These are phyloP conservation scores for Xylariales sp. DNA, from an alignment of 2,329 filamentous ascomycete species.

Conservation along the genomic window DNA sequence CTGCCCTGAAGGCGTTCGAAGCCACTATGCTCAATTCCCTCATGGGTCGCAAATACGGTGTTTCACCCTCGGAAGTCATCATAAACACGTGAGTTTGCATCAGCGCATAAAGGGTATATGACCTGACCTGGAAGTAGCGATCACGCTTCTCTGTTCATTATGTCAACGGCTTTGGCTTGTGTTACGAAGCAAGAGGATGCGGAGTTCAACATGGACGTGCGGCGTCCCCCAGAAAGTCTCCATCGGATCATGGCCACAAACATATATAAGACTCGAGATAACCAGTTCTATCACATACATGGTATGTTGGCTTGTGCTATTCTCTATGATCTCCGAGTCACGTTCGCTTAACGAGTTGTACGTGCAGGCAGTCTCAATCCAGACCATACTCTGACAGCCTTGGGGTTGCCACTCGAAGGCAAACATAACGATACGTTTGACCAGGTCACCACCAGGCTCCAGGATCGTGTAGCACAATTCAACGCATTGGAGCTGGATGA, in stretches of 20 bases:
- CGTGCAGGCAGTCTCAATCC: background rate
- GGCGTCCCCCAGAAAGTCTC: slow-evolving; percentile 9
- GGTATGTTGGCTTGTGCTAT: too few relatives aligned
- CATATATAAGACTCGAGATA: slow-evolving; percentile 18
- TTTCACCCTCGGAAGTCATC: slow-evolving; percentile 32
- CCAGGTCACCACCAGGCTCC: background rate
- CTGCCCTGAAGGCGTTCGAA: slow-evolving; percentile 44
- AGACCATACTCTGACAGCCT: slow-evolving; percentile 7
- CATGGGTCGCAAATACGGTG: slow-evolving; percentile 39
- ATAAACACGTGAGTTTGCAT: slow-evolving; percentile 38
- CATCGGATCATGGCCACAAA: slow-evolving; percentile 19
- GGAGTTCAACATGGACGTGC: slow-evolving; percentile 9
- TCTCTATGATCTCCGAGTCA: too few relatives aligned
- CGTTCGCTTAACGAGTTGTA: too few relatives aligned
- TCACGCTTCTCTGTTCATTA: slow-evolving; percentile 39
- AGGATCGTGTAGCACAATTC: background rate
- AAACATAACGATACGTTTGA: background rate
- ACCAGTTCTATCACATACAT: slow-evolving; percentile 17
- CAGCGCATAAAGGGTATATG: too few relatives aligned
- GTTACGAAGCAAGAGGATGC: slow-evolving; percentile 4
- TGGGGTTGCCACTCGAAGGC: slow-evolving; percentile 14
- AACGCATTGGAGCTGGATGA: slow-evolving; percentile 15
- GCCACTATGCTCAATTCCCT: slow-evolving; percentile 40
- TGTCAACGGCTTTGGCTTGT: slow-evolving; percentile 21
- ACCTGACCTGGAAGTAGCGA: too few relatives aligned